phyloP scores from a whole-genome alignment of 2,329 filamentous ascomycete genomes.

The Blastomyces parvus region DNA sequence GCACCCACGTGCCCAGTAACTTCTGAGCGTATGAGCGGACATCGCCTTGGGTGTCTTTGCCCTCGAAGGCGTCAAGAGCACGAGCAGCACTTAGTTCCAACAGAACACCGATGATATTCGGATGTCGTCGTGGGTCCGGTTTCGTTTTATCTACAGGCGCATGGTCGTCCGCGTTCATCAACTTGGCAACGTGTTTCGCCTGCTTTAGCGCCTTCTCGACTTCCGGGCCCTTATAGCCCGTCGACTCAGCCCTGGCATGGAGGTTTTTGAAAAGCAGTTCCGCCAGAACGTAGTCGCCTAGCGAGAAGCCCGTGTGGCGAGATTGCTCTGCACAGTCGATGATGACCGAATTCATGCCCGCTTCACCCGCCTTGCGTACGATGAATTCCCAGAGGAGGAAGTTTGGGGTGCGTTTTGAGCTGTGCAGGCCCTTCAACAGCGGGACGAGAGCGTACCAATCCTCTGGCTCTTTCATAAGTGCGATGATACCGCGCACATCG shows the following conservation, averaged over 20 bases:
- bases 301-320: constrained; percentile 28
- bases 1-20: constrained; percentile 27
- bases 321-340: constrained; percentile 30
- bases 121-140: constrained; percentile 31
- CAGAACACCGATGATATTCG: constrained; percentile 35
- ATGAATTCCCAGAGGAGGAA: constrained; percentile 26
- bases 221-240: constrained; percentile 27
- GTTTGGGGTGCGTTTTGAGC: constrained; percentile 22
- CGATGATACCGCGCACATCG: constrained; percentile 25
- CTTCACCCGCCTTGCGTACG: constrained; percentile 30
- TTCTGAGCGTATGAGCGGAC: constrained; percentile 34
- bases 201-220: constrained; percentile 24
- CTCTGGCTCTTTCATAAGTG: constrained; percentile 29
- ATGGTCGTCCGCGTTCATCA: constrained; percentile 32
- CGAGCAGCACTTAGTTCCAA: constrained; percentile 39
- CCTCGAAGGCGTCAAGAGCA: constrained; percentile 28
- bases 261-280: constrained; percentile 30
- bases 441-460: constrained; percentile 36
- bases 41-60: constrained; percentile 33
- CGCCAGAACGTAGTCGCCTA: constrained; percentile 25
- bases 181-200: constrained; percentile 26
- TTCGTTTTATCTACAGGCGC: constrained; percentile 15
- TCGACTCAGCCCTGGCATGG: constrained; percentile 27
- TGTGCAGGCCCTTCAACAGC: constrained; percentile 32
- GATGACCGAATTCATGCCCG: constrained; percentile 28